Evolutionary conservation across 2,329 filamentous ascomycete species (phyloP), one percentile per base, ranked within the genome.

Genomic region (Emmonsiellopsis sp.): DNA sequence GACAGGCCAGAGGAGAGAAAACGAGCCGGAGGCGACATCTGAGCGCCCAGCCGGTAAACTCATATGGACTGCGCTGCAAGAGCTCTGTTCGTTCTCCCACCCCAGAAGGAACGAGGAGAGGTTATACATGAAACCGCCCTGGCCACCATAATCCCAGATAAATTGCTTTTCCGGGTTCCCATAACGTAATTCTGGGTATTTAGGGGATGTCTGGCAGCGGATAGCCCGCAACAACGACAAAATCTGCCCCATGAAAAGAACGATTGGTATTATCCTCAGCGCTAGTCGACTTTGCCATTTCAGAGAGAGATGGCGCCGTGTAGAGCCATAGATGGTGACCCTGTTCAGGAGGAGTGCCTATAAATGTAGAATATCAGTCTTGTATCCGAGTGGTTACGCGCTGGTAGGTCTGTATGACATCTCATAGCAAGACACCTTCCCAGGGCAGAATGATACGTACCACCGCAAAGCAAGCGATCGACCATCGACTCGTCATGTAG

Each of bases 401-500:
- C 3, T 27, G 21, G 21, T 27, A 27, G 21, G 2, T 39, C 46
- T 21, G 36, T 17, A 10, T 48, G 34, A 2, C 47, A 17, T 11
- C 36, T 32, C 21, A 39, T 11, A 5, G 39, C 6, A 42, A 39
- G 27, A 49, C 11, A 5, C 8, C 7, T 9, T n/a, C 27, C 9
- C 32, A 34, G 31, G 9, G 6, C 7, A 39, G 31, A 46, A n/a
- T 42, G 46, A 50, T 31, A 64, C 73, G 68, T 67, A 81, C 78
- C 77, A 92, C 87, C 39, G 85, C 82, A 61, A 97, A 84, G 62
- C 90, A 96, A 51, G 85, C 84, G 54, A 97, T 74, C 0, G 92
- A 91, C 93, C 93, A 97, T 69, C 87, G 87, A 69, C 88, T 94
- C 1, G 88, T 94, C 43, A 90, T 78, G 70, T 97, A 98, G 62